Base-by-base conservation (phyloP, 495 filamentous ascomycete genomes). In the Xylaria intraflava region DNA sequence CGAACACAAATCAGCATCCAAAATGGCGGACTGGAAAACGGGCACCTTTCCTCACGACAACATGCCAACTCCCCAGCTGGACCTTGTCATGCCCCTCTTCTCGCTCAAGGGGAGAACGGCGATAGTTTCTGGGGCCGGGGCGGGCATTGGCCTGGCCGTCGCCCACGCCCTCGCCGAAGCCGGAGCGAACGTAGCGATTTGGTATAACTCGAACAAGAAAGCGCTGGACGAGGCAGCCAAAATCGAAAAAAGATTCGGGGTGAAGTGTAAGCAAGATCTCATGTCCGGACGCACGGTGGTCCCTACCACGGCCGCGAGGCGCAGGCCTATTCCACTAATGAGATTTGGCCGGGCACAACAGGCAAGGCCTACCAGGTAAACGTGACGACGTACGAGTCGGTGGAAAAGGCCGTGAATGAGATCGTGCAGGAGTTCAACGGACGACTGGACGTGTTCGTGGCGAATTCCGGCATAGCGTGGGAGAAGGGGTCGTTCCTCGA, bases 161-260 rank as follows among this genome's bases (percentile, higher is more conserved):
- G 88, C 86, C n/a, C 74, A 90, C 33, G 87, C 78, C 17, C 65
- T 72, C 39, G 89, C 89, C 9, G 90, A 95, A 62, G 84, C 87
- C 20, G 90, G 90, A 33, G 89, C 90, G 31, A 89, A 95, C 57
- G 86, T 95, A 38, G 89, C 87, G 3, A 82, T 95, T 27, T 92
- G 87, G 84, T 95, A 90, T 61, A 89, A 89, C 63, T 81, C 75
- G 65, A 90, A 93, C 71, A 77, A 79, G 61, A 83, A 86, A 57
- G 83, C 85, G 7, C 53, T 83, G 36, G 78, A 84, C 40, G 74
- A 82, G n/a, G 90, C 90, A 2, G 76, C 75, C 17, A 82, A 86
- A 43, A 86, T 94, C 49, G 86, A 84, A 60, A 70, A 81, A 60
- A 78, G 78, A 35, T 93, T 84, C 59, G 86, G 87, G n/a, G 88